phyloP scores from a whole-genome alignment of 1,284 basidiomycete genomes.

The Fomitopsis pinicola region DNA sequence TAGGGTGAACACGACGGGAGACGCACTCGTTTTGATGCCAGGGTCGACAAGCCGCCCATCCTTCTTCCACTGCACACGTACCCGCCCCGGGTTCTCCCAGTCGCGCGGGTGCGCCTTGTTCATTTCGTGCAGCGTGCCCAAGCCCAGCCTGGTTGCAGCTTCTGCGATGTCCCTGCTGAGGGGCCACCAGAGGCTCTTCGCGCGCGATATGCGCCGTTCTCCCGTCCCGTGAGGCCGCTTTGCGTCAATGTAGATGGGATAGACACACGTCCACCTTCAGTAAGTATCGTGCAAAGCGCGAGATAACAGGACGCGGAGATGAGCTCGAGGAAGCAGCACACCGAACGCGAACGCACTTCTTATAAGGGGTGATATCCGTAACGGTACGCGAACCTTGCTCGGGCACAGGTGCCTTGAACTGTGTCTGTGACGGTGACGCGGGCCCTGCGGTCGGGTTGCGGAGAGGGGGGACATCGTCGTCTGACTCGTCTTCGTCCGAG shows the following conservation, averaged over 20 bases:
- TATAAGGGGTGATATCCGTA: slow-evolving; percentile 74
- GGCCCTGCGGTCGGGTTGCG: slow-evolving; percentile 36
- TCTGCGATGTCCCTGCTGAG: slow-evolving; percentile 89
- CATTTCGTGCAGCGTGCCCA: slow-evolving; percentile 84
- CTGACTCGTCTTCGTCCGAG: slow-evolving; percentile 34
- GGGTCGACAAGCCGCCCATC: slow-evolving; percentile 73
- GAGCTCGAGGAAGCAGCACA: neutral
- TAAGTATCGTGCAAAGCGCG: neutral
- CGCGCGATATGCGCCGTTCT: slow-evolving; percentile 76
- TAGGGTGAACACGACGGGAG: slow-evolving; percentile 2
- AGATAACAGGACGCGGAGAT: neutral
- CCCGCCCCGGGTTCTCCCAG: slow-evolving; percentile 94
- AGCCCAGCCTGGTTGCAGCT: slow-evolving; percentile 71
- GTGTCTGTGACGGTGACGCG: slow-evolving; percentile 43
- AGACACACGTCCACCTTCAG: slow-evolving; percentile 88
- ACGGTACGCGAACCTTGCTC: slow-evolving; percentile 31
- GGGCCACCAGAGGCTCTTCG: slow-evolving; percentile 90
- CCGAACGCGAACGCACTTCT: slow-evolving; percentile 44
- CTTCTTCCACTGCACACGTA: slow-evolving; percentile 87
- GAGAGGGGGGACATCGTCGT: slow-evolving; percentile 33
- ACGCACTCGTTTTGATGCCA: slow-evolving; percentile 77
- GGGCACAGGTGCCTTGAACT: slow-evolving; percentile 20
- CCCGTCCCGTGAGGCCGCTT: slow-evolving; percentile 85
- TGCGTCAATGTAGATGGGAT: slow-evolving; percentile 96
- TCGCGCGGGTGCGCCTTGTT: slow-evolving; percentile 89